A percentile compares a stretch with the other conserved stretches of the same genome.
These are phyloP conservation scores for Cyclotella baltica DNA, from an alignment of 108 stramenopile genomes.

Conservation along the genomic window DNA sequence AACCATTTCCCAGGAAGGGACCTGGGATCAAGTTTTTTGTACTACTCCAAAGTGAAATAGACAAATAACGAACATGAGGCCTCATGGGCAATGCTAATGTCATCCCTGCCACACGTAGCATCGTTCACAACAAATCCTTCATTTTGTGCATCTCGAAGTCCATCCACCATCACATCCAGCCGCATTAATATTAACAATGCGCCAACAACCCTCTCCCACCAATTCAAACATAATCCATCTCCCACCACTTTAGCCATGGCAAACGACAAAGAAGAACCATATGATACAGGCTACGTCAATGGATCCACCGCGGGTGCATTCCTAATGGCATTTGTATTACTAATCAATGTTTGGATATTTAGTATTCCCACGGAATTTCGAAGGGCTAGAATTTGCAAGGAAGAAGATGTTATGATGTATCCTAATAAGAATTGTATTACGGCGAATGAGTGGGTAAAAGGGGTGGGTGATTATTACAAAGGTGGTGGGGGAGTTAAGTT, in stretches of 20 bases:
- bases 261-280: constrained; percentile 29
- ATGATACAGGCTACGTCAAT: constrained; percentile 31
- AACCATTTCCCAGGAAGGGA: no score
- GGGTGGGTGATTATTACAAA: constrained; percentile 54
- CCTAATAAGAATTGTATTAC: constrained; percentile 60
- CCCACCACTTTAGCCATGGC: neutral
- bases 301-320: constrained; percentile 28
- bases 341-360: constrained; percentile 54
- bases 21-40: no score
- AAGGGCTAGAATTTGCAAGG: constrained; percentile 54
- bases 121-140: constrained; percentile 3
- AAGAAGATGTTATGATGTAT: constrained; percentile 45
- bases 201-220: neutral
- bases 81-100: neutral
- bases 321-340: constrained; percentile 33
- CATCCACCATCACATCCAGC: neutral
- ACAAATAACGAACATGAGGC: neutral
- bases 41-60: no score
- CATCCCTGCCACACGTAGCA: neutral
- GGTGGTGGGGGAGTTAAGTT: constrained; percentile 59
- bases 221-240: neutral
- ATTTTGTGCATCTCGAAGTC: neutral
- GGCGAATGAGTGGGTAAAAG: constrained; percentile 45
- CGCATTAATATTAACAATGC: neutral
- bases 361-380: constrained; percentile 63